Base-by-base conservation (phyloP, 73 alveolate genomes). In the Symbiodinium pilosum region DNA sequence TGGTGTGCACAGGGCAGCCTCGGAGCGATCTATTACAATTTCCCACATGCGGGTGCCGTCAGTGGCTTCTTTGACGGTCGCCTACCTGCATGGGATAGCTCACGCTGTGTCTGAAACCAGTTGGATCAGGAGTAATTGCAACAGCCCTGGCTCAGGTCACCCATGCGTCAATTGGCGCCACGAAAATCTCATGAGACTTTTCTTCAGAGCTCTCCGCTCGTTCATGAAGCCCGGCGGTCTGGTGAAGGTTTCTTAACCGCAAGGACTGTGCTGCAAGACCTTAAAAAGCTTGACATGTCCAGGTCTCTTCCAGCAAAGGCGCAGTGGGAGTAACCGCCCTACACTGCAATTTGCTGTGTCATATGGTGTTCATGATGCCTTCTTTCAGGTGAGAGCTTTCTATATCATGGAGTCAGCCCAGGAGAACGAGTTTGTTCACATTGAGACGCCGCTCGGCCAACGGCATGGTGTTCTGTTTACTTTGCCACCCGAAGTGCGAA, bases 101-200 rank as follows among this genome's bases (percentile, higher is more conserved):
- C 30, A n/a, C 26, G 20, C 73, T 54, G 20, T 26, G 73, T 24
- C 21, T 51, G 68, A 5, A 11, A 54, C 32, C 32, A 26, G 32
- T 26, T 9, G 34, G 26, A 54, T 3, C 73, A 26, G 73, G 39
- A 69, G 20, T 28, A 39, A 24, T 69, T n/a, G 38, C 84, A n/a
- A n/a, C n/a, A n/a, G n/a, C n/a, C n/a, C n/a, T n/a, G n/a, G n/a
- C n/a, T 14, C 44, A 87, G 94, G 94, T 3, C 96, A 89, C n/a
- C 96, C 96, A 34, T 68, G 86, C 39, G 96, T 89, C 77, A 89
- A 89, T 38, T 89, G 96, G 96, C 96, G 96, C 68, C 96, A 89
- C 26, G 96, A 89, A 87, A 89, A 89, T 51, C 96, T 89, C 88
- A 89, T 89, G 96, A 84, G 96, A 36, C 96, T 89, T 39, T 89